phyloP scores from a whole-genome alignment of 2,329 filamentous ascomycete species.

The Penicillium palitans region DNA sequence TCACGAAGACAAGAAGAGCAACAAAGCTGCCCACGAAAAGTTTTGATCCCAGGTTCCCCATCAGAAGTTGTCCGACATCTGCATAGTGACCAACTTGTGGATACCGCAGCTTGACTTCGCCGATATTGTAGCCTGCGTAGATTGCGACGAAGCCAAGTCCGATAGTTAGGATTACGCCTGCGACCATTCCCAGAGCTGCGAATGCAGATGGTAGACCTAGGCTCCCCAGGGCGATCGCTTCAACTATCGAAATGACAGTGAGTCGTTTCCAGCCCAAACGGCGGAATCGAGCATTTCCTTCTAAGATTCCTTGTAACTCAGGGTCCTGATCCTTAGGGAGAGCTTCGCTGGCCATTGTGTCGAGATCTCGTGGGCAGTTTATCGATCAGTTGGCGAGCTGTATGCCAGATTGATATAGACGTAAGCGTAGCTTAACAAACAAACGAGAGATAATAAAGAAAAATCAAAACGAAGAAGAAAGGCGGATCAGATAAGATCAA shows the following conservation, averaged over 20 bases:
- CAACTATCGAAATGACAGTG: conserved; percentile 8
- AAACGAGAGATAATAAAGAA: neutral
- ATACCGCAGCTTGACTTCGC: conserved; percentile 6
- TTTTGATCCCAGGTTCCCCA: conserved; percentile 1
- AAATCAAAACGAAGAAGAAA: neutral
- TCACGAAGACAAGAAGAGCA: conserved; percentile 9
- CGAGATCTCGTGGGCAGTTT: neutral
- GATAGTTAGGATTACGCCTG: neutral
- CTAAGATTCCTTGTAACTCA: conserved; percentile 2
- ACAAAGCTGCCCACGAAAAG: conserved; percentile 11
- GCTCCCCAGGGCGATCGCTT: conserved; percentile 10
- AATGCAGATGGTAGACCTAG: conserved; percentile 8
- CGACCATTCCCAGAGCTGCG: conserved; percentile 6
- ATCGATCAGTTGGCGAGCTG: neutral
- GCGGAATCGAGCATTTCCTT: conserved; percentile 3
- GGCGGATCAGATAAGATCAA: conserved; percentile 14
- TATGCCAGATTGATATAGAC: neutral
- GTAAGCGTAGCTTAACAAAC: neutral
- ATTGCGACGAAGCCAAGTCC: conserved; percentile 7
- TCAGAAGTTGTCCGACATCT: conserved; percentile 2
- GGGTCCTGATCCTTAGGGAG: conserved; percentile 5
- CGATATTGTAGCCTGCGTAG: conserved; percentile 8
- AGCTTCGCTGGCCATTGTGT: conserved; percentile 3
- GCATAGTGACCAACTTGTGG: conserved; percentile 9
- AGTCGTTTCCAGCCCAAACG: conserved; percentile 9